Evolutionary conservation across 2,329 filamentous ascomycete species (phyloP), one percentile per base, ranked within the genome.

Genomic region (Periconia digitata): DNA sequence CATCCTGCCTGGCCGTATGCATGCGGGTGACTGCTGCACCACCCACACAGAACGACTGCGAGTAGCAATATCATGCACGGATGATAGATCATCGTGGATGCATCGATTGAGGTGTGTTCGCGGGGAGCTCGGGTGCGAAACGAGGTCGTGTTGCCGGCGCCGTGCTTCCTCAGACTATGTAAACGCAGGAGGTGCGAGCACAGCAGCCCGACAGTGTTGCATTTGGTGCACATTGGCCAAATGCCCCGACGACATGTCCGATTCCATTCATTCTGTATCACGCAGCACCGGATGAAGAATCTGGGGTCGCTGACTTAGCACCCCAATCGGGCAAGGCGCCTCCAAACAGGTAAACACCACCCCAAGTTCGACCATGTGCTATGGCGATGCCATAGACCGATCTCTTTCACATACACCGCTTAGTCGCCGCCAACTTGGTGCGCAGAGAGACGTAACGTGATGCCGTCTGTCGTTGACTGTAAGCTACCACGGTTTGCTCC

Each of bases 11-110:
- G 69, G 63, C 66, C 51, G 58, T 53, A 54, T 47, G 55, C 49
- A 68, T 70, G 68, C 68, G 63, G 63, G 68, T 71, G 66, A 65
- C 66, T 60, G 60, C 63, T 70, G 67, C 68, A 40, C 12, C n/a
- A 17, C 18, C n/a, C 20, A 15, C 22, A 12, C 38, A 70, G 54
- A 47, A 58, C 46, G 64, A 64, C 63, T 63, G 51, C 61, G 59
- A 63, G 66, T 60, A 55, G 35, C 43, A 49, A 43, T 49, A 43
- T 51, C 52, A 51, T 53, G 51, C n/a, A n/a, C n/a, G n/a, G n/a
- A n/a, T n/a, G n/a, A n/a, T n/a, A n/a, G n/a, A n/a, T n/a, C n/a
- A n/a, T n/a, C n/a, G n/a, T n/a, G n/a, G n/a, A n/a, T n/a, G n/a
- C n/a, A n/a, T n/a, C n/a, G n/a, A 34, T 50, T 47, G 27, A 15